Evolutionary conservation across 129 eudicot species (phyloP).

Genomic region (Flaveria bidentis): DNA sequence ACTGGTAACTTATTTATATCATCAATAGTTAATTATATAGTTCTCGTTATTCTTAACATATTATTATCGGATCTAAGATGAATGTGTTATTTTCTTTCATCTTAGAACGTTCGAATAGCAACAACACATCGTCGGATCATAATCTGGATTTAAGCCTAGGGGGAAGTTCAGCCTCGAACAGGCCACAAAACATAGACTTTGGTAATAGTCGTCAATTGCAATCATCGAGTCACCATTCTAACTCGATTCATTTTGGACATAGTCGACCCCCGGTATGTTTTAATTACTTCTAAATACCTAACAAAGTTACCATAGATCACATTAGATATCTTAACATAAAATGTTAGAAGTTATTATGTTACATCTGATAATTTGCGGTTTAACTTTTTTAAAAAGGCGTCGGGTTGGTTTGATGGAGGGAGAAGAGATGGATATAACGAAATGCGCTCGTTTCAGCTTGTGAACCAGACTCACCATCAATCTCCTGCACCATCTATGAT

Average conservation of each 20-base stretch:
- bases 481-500: constrained; percentile 36
- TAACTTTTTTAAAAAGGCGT: constrained; percentile 14
- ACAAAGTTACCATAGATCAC: background rate
- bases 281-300: background rate
- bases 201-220: constrained; percentile 2
- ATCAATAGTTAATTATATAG: no score
- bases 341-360: background rate
- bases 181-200: constrained; percentile 33
- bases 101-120: constrained; percentile 30
- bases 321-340: background rate
- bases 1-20: constrained; percentile 39
- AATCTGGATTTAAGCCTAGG: constrained; percentile 74
- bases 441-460: constrained; percentile 54
- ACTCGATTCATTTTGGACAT: constrained; percentile 41
- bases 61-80: background rate
- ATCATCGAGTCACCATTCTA: constrained; percentile 29
- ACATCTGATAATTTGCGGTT: no score
- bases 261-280: constrained; percentile 48
- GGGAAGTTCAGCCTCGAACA: constrained; percentile 50
- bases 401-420: constrained; percentile 29
- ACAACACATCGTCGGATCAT: constrained; percentile 40
- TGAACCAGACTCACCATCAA: constrained; percentile 62
- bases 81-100: background rate
- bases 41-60: background rate
- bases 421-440: constrained; percentile 53